Evolutionary conservation across 805 yeast genomes (phyloP).

Genomic region (Hanseniaspora jakobsenii): DNA sequence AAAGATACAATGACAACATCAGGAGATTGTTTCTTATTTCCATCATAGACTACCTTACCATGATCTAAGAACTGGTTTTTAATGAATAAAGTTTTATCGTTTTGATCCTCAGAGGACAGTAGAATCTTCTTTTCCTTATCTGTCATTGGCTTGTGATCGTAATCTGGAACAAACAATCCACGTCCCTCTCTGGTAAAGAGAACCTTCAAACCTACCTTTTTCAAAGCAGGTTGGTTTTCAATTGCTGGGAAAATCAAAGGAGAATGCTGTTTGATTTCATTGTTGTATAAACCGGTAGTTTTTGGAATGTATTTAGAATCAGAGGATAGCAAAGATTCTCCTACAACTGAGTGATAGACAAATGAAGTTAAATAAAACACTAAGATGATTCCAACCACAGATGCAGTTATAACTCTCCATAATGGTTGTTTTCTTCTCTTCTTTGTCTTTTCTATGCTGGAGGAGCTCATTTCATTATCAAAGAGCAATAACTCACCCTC

Average conservation of each 20-base stretch:
- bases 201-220: conserved; percentile 42
- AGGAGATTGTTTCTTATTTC: conserved; percentile 35
- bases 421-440: not conserved
- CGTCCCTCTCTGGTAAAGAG: conserved; percentile 41
- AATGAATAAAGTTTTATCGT: conserved; percentile 32
- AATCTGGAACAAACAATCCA: conserved; percentile 28
- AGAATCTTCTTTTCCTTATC: conserved; percentile 27
- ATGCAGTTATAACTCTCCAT: conserved; percentile 5
- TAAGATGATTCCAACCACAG: not conserved
- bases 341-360: too few species aligned
- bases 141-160: conserved; percentile 33
- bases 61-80: conserved; percentile 51
- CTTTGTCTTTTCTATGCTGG: not conserved
- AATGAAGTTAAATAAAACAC: not conserved
- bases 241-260: conserved; percentile 60
- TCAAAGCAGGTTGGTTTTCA: conserved; percentile 52
- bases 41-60: conserved; percentile 41
- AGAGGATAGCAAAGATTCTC: not conserved
- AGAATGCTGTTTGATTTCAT: conserved; percentile 39
- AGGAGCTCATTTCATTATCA: conserved; percentile 14
- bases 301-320: conserved; percentile 21
- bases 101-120: conserved; percentile 19
- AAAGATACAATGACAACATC: conserved; percentile 67
- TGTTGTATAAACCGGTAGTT: conserved; percentile 35
- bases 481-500: conserved; percentile 6